Conservation (phyloP, 2,329 filamentous ascomycete genomes). For the Fusarium armeniacum region DNA sequence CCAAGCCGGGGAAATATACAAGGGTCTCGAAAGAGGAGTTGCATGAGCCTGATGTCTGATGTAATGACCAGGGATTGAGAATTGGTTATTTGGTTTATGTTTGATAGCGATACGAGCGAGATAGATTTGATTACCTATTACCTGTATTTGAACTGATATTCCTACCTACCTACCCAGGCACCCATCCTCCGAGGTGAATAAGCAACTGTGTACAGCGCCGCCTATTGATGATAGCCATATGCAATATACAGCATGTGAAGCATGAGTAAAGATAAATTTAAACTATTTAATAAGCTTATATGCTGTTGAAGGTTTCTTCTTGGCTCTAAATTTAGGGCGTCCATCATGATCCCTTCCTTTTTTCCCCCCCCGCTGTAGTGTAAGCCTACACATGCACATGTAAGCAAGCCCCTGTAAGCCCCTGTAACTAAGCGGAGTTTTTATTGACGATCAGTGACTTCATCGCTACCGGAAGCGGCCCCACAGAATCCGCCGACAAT, state of each 20-base stretch:
- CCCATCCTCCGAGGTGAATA: too few species aligned
- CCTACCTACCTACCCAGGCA: background rate
- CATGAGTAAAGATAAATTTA: constrained; percentile 12
- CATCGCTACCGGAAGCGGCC: constrained; percentile 17
- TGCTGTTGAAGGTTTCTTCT: constrained; percentile 2
- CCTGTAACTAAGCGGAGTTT: constrained; percentile 14
- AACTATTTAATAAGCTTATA: constrained; percentile 29
- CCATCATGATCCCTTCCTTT: background rate
- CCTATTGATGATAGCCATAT: background rate
- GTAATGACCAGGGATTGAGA: constrained; percentile 2
- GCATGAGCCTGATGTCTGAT: constrained; percentile 17
- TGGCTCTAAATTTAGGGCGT: constrained; percentile 26
- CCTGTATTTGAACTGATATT: background rate
- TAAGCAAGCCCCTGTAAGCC: background rate
- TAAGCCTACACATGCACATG: too few species aligned
- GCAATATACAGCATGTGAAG: background rate
- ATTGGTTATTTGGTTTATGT: constrained; percentile 13
- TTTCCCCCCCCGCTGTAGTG: too few species aligned
- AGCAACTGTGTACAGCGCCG: too few species aligned
- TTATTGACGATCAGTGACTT: constrained; percentile 40
- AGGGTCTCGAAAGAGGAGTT: constrained; percentile 28
- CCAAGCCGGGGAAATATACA: constrained; percentile 25
- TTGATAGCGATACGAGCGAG: background rate
- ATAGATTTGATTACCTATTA: constrained; percentile 1
- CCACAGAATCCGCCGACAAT: constrained; percentile 25